Conservation (phyloP, 257 asterid genomes). For the Phtheirospermum japonicum region DNA sequence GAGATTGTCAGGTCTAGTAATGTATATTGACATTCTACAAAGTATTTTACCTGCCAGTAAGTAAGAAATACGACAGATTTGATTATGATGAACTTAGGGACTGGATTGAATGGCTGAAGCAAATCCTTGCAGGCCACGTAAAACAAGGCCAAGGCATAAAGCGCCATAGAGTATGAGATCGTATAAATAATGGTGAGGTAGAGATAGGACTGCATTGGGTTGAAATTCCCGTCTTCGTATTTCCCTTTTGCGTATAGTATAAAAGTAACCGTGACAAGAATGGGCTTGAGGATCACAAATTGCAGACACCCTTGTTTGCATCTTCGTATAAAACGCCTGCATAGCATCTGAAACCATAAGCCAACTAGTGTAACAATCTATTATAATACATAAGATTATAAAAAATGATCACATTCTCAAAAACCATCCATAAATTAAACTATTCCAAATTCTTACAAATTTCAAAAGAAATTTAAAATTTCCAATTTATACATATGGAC, state of each 20-base stretch:
- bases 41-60: conserved; percentile 83
- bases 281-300: conserved; percentile 95
- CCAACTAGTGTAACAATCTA: not conserved
- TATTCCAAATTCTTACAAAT: conserved; percentile 17
- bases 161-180: conserved; percentile 89
- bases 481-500: not conserved
- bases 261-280: conserved; percentile 69
- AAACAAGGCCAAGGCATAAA: conserved; percentile 87
- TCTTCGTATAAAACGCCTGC: conserved; percentile 96
- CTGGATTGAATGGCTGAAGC: conserved; percentile 97
- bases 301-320: conserved; percentile 98
- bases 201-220: conserved; percentile 81
- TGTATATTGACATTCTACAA: not conserved
- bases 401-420: not conserved
- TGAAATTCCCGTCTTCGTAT: conserved; percentile 91
- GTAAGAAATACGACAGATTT: conserved; percentile 96
- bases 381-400: not conserved
- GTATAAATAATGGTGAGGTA: conserved; percentile 94
- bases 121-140: conserved; percentile 92
- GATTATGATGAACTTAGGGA: conserved; percentile 90
- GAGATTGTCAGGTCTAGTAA: not conserved
- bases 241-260: conserved; percentile 87
- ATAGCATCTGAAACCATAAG: conserved; percentile 21
- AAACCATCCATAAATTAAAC: not conserved
- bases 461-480: not conserved